Base-by-base conservation (phyloP, 768 basidiomycete species). In the Termitomyces sp. region DNA sequence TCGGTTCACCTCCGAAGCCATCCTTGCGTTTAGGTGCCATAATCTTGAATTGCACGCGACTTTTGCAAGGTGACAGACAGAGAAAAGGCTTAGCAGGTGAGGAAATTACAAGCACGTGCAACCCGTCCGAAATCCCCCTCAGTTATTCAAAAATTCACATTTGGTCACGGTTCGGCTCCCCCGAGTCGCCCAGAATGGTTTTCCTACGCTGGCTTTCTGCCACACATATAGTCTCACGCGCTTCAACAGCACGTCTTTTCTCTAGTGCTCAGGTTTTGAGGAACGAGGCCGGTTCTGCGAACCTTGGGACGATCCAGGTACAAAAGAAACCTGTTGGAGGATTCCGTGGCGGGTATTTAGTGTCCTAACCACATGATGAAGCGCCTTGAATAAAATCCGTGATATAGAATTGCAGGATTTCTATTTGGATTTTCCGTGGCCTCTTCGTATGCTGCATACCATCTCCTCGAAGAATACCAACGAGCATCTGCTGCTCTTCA, bases 381-480 rank as follows among this genome's bases (percentile, higher is more conserved):
- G 49, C 46, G 40, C n/a, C 52, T 49, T 48, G 54, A 48, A 61
- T 40, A 41, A 46, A 58, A 50, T 33, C 52, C 21, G 21, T 35
- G 42, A 17, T 62, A 33, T 47, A 93, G 91, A 49, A 83, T 93
- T 54, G 79, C 93, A 42, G 91, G 91, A 0, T 93, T 94, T 67
- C 69, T 97, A 37, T 84, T 94, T 62, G 94, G 93, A 1, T 95
- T 96, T 75, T 94, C 94, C 5, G 71, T 94, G 37, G 92, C 93
- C 1, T 91, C 93, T 1, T 86, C 89, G 0, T 82, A 86, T 63
- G 91, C 92, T 42, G 87, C 92, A 28, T 96, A 94, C 69, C 84
- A 91, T 68, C 77, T 97, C 19, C 73, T 95, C 47, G 92, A 96
- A 60, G 94, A 96, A 73, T 94, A 94, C 71, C 91, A 92, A 70